Base-by-base conservation (phyloP, 495 filamentous ascomycete species). In the Pyrenopolyporus hunteri region DNA sequence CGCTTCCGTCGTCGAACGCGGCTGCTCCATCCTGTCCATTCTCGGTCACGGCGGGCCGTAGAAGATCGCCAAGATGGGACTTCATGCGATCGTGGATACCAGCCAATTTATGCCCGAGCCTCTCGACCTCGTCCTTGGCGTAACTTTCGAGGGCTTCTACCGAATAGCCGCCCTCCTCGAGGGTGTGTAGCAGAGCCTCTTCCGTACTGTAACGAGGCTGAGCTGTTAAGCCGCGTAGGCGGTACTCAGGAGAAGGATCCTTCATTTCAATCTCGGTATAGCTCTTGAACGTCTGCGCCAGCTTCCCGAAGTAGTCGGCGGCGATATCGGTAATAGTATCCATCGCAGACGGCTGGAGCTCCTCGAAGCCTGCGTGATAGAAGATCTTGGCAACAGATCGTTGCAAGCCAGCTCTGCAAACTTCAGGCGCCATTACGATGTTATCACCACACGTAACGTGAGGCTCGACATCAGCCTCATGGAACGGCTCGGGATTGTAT, bases 351-450 rank as follows among this genome's bases (percentile, higher is more conserved):
- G 94, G 94, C 65, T 99, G 94, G 59, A 93, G 92, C 67, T 99
- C 95, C 73, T 99, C 94, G 62, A 98, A 99, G 5, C 94, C 94
- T 49, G 95, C 88, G 74, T 97, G 92, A 69, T 96, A 97, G 66
- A 97, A 95, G 19, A 99, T 83, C 76, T 99, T 94, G 25, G 87
- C 92, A 17, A 97, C 87, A 17, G 91, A 93, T 49, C 95, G 86
- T 68, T 96, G 91, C 49, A 99, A 69, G 9, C 91, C 92, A 16
- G 90, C 85, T 59, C 89, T 85, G 72, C 89, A 91, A 33, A 89
- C 85, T 72, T 85, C 85, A 7, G 89, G 83, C 13, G 90, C 83
- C 79, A 97, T 90, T 36, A 97, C 83, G 22, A 94, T 87, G 1
- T 95, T 91, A 50, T 91, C 86, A 45, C 96, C 92, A 29, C 91